Evolutionary conservation across 1,284 basidiomycete species (phyloP).

Genomic region (Ganoderma boninense): DNA sequence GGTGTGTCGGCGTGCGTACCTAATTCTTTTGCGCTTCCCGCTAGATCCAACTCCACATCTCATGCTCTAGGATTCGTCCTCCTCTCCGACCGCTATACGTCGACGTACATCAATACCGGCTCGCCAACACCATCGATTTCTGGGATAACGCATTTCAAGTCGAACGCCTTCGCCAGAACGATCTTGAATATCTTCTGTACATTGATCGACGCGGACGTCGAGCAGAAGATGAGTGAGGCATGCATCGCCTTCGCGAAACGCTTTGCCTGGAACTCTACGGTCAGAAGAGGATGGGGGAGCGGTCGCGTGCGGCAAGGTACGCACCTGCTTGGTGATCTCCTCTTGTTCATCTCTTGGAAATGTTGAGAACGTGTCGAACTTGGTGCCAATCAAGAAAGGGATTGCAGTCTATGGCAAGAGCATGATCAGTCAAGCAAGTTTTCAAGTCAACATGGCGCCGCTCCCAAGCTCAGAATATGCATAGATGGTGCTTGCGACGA

Average conservation of each 20-base stretch:
- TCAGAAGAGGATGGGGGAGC: constrained; percentile 12
- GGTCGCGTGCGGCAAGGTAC: constrained; percentile 33
- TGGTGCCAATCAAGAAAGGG: constrained; percentile 96
- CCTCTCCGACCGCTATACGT: constrained; percentile 61
- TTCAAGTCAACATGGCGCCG: not conserved
- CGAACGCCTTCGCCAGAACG: constrained; percentile 89
- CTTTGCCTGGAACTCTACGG: constrained; percentile 69
- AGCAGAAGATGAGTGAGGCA: constrained; percentile 97
- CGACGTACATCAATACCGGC: constrained; percentile 91
- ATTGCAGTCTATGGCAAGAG: constrained; percentile 80
- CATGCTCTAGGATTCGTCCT: constrained; percentile 20
- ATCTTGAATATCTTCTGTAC: constrained; percentile 99
- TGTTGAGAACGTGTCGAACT: constrained; percentile 97
- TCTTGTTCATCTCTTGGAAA: constrained; percentile 98
- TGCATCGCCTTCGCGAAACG: constrained; percentile 99
- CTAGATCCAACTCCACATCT: constrained; percentile 28
- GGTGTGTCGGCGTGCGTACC: constrained; percentile 13
- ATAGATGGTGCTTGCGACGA: not conserved
- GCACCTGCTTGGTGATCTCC: constrained; percentile 95
- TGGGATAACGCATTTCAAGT: constrained; percentile 94
- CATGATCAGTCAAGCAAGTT: not conserved
- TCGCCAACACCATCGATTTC: constrained; percentile 96
- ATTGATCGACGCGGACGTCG: constrained; percentile 97
- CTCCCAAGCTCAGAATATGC: not conserved
- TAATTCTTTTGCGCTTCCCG: constrained; percentile 32